Evolutionary conservation across 129 eudicot species (phyloP).

Genomic region (Artemisia tridentata): DNA sequence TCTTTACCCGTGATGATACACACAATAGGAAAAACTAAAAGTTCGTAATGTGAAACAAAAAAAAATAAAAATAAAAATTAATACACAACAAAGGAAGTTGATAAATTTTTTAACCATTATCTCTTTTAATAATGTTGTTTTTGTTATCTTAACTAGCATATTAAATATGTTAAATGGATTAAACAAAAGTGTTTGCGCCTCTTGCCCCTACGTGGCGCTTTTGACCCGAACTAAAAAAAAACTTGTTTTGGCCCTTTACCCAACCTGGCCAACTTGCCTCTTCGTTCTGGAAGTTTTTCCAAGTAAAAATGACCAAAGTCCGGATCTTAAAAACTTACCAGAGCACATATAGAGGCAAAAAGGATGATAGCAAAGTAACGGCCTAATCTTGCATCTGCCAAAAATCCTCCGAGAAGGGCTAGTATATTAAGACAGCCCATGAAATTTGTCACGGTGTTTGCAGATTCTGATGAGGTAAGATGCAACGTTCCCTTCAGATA

Average conservation of each 20-base stretch:
- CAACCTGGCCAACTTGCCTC: background rate
- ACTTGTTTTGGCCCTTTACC: background rate
- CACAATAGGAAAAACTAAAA: too few relatives aligned
- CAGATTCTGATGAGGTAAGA: conserved; percentile 66
- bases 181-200: background rate
- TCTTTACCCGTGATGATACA: too few relatives aligned
- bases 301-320: background rate
- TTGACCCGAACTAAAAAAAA: background rate
- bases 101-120: too few relatives aligned
- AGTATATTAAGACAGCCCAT: conserved; percentile 77
- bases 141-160: background rate
- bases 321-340: conserved; percentile 36
- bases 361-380: conserved; percentile 65
- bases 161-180: background rate
- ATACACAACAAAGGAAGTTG: too few relatives aligned
- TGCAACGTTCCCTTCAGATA: conserved; percentile 67
- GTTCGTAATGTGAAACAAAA: too few relatives aligned
- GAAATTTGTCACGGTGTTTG: conserved; percentile 75
- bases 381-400: conserved; percentile 82
- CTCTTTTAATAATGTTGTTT: background rate
- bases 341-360: conserved; percentile 56
- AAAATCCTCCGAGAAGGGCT: conserved; percentile 68
- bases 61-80: too few relatives aligned
- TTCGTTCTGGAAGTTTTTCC: background rate
- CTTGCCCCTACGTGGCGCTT: background rate